Base-by-base conservation (phyloP, 495 filamentous ascomycete genomes). In the Parathielavia appendiculata region DNA sequence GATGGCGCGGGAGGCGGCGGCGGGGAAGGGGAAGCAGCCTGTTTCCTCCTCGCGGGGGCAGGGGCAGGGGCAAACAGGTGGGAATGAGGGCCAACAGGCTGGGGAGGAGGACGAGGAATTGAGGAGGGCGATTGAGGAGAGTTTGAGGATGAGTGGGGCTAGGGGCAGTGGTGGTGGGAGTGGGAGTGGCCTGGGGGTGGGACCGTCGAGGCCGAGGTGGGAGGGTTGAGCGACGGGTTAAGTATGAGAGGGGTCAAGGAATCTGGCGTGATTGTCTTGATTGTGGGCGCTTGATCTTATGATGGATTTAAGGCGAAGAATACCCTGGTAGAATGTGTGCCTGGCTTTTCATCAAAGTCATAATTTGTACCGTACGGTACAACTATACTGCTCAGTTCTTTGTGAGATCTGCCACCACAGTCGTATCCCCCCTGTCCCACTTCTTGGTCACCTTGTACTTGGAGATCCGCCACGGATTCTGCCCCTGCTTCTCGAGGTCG, bases 121-220 rank as follows among this genome's bases (percentile, higher is more conserved):
- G 56, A 73, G 60, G 53, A 66, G 67, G 23, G 80, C 72, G 32
- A 58, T 80, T 57, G 73, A 75, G 57, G 76, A 77, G 64, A 81
- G 81, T 54, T 57, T 80, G 71, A 74, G 49, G 58, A 61, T 61
- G 12, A 49, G 59, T 50, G 59, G 48, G 13, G 57, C 53, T 35
- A 57, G 53, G 8, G 40, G 51, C 43, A 39, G 43, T 3, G 30
- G 41, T 20, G 44, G 26, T 30, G 26, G 26, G 26, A 30, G 26
- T 30, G 26, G 26, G 26, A 30, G 26, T 30, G 26, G 26, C 3
- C 26, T 6, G 26, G 26, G 26, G 3, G 2, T 12, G 13, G 55
- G 55, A 22, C 45, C 46, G 17, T 51, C 46, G 22, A 14, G 36
- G 26, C 19, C 17, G 23, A 35, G n/a, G 23, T 13, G 23, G 36